A percentile compares a stretch with the other conserved stretches of the same genome.
Evolutionary conservation across 2,329 filamentous ascomycete genomes (phyloP).

Genomic region (Cercospora beticola): DNA sequence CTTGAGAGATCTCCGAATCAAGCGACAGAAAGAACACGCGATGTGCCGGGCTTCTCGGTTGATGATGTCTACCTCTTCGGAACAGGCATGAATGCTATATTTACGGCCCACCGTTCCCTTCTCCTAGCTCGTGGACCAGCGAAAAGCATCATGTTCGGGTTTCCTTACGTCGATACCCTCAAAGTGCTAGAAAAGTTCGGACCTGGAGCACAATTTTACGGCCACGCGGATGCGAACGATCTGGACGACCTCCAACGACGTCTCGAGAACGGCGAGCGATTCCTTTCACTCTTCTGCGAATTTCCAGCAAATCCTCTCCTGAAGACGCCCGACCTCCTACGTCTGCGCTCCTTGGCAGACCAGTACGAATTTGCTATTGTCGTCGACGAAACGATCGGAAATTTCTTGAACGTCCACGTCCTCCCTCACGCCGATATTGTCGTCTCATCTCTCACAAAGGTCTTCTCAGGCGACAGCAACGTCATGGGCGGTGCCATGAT

Average conservation of each 20-base stretch:
- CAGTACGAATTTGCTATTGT: slow-evolving; percentile 85
- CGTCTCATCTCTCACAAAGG: slow-evolving; percentile 92
- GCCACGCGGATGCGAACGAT: slow-evolving; percentile 72
- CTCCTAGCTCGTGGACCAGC: slow-evolving; percentile 61
- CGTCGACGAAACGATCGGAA: slow-evolving; percentile 94
- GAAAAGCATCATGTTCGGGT: slow-evolving; percentile 90
- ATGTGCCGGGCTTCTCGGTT: slow-evolving; percentile 67
- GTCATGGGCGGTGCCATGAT: slow-evolving; percentile 85
- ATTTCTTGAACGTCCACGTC: slow-evolving; percentile 93
- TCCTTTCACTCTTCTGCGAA: slow-evolving; percentile 85
- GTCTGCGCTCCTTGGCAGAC: slow-evolving; percentile 79
- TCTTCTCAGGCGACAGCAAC: slow-evolving; percentile 96
- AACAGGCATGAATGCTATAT: slow-evolving; percentile 93
- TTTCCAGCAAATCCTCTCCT: slow-evolving; percentile 92
- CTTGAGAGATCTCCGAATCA: slow-evolving; percentile 46
- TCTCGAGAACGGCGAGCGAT: slow-evolving; percentile 70
- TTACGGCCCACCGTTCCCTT: slow-evolving; percentile 76
- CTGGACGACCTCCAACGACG: slow-evolving; percentile 78
- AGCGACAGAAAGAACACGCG: slow-evolving; percentile 38
- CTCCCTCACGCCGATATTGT: slow-evolving; percentile 86
- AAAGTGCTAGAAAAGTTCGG: slow-evolving; percentile 96
- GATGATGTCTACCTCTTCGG: slow-evolving; percentile 88
- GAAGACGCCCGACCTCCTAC: slow-evolving; percentile 75
- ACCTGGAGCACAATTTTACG: slow-evolving; percentile 84
- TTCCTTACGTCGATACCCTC: slow-evolving; percentile 93